Conservation (phyloP, 768 basidiomycete genomes). For the Leucocoprinus sp. region DNA sequence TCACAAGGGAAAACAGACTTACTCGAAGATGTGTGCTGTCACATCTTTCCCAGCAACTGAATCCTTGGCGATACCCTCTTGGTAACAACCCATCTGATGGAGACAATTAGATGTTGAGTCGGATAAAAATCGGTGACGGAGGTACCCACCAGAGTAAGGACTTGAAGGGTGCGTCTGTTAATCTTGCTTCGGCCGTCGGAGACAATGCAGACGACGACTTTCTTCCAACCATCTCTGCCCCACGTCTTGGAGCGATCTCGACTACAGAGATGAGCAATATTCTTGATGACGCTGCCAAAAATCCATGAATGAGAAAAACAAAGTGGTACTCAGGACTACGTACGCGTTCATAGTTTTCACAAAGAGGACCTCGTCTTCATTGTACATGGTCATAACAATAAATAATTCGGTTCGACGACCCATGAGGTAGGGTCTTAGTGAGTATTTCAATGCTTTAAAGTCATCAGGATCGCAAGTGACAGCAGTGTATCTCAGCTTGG, state of each 20-base stretch:
- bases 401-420: conserved; percentile 85
- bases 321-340: conserved; percentile 19
- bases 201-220: conserved; percentile 82
- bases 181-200: conserved; percentile 82
- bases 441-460: conserved; percentile 71
- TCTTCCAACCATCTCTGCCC: conserved; percentile 88
- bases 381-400: conserved; percentile 96
- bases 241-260: conserved; percentile 67
- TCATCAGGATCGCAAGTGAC: conserved; percentile 88
- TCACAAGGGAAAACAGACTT: conserved; percentile 19
- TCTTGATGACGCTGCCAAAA: conserved; percentile 67
- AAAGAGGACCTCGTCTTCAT: conserved; percentile 81
- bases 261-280: conserved; percentile 70
- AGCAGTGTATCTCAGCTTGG: conserved; percentile 83
- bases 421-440: conserved; percentile 70
- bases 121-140: conserved; percentile 1
- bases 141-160: conserved; percentile 61
- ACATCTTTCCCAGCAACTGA: conserved; percentile 84
- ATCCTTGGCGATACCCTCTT: conserved; percentile 87
- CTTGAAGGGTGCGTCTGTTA: conserved; percentile 87
- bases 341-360: conserved; percentile 79
- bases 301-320: conserved; percentile 9
- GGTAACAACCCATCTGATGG: conserved; percentile 73
- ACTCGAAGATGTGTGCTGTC: conserved; percentile 92
- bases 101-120: background rate